phyloP scores from a whole-genome alignment of 2,329 filamentous ascomycete genomes.

The Apiospora hydei region DNA sequence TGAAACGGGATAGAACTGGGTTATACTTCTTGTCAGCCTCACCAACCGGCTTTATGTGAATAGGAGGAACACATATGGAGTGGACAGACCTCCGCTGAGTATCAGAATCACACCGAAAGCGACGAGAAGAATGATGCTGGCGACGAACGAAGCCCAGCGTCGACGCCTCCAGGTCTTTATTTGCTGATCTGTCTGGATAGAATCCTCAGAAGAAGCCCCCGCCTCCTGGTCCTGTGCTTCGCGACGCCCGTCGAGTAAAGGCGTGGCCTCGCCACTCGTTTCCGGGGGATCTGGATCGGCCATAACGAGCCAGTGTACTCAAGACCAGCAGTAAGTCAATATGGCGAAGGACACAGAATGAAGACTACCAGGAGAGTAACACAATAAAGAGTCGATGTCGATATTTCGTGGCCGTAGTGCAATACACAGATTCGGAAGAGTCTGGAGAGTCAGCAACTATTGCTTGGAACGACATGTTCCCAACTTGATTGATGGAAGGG shows the following conservation, averaged over 20 bases:
- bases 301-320: neutral
- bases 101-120: constrained; percentile 41
- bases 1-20: constrained; percentile 32
- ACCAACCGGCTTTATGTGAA: neutral
- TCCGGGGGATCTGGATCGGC: neutral
- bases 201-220: neutral
- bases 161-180: constrained; percentile 37
- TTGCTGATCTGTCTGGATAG: constrained; percentile 30
- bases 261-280: neutral
- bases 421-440: neutral
- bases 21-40: constrained; percentile 3
- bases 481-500: no score
- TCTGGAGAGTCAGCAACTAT: neutral
- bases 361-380: neutral
- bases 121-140: constrained; percentile 38
- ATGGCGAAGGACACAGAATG: neutral
- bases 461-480: neutral
- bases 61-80: neutral
- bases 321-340: neutral
- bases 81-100: constrained; percentile 38
- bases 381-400: neutral
- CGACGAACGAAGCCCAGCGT: constrained; percentile 41
- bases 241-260: neutral
- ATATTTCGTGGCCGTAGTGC: neutral
- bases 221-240: neutral